Base-by-base conservation (phyloP, 2,329 filamentous ascomycete genomes). In the Dendrostoma leiphaemia region DNA sequence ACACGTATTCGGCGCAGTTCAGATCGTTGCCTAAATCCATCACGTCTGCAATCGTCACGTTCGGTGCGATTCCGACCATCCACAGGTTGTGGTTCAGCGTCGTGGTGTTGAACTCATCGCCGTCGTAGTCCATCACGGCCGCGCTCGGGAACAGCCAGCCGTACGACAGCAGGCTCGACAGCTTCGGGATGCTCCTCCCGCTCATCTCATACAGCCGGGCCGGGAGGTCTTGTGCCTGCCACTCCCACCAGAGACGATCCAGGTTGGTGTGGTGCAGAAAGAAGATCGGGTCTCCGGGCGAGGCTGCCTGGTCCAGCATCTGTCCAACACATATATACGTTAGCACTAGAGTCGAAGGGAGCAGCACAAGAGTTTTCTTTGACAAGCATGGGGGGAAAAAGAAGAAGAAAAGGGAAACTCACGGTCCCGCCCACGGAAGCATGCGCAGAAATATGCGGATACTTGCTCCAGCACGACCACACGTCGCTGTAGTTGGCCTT, bases 231-330 rank as follows among this genome's bases (percentile, higher is more conserved):
- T 17, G 48, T 8, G 48, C 43, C 53, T 65, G 63, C 60, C 59
- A 63, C 34, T 61, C 55, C 55, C 53, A 55, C 61, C 60, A 62
- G 7, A 60, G 46, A 9, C 59, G 57, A 58, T 63, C 61, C 6
- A 69, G 55, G 61, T 67, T 65, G 21, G 59, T 58, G 59, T 71
- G 67, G 44, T 69, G 68, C 0, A 71, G 53, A 47, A 64, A 72
- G 56, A 71, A 71, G 8, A 56, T 64, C 28, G 69, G 69, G 41
- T 71, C 69, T 12, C 52, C 51, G 1, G 52, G 40, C 7, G 47
- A 51, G 35, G 59, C 48, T 32, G 52, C 60, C 17, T 56, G 46
- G 15, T 63, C 59, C 15, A 44, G 28, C 53, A 63, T 59, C 54
- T 57, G 41, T 55, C 7, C 51, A 35, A 4, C 24, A 10, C 21